A percentile compares a stretch with the other conserved stretches of the same genome.
Conservation (phyloP, 345 rosid genomes). For the Conringia planisiliqua region DNA sequence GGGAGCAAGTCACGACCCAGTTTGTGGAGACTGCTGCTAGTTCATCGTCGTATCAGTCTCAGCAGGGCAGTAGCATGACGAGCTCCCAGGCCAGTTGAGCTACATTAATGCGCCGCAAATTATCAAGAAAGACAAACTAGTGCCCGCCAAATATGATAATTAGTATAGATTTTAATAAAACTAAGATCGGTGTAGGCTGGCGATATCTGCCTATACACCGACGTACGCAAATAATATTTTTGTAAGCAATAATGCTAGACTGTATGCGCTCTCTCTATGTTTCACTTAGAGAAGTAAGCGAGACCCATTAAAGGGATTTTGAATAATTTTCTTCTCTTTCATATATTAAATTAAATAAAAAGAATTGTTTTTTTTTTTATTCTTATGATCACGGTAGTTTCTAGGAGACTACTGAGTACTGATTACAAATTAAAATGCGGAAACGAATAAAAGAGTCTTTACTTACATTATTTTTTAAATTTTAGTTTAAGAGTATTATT, state of each 20-base stretch:
- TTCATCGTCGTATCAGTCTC: not conserved
- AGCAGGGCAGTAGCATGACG: not conserved
- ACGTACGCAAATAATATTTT: not conserved
- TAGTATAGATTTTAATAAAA: slow-evolving; percentile 16
- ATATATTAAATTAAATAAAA: not conserved
- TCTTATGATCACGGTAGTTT: not conserved
- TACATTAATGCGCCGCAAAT: not conserved
- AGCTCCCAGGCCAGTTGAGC: not conserved
- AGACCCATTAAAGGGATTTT: slow-evolving; percentile 19
- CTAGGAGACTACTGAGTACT: not conserved
- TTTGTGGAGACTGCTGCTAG: slow-evolving; percentile 31
- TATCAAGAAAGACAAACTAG: slow-evolving; percentile 1
- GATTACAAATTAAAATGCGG: not conserved
- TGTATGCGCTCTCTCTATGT: slow-evolving; percentile 3
- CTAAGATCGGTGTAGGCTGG: slow-evolving; percentile 23
- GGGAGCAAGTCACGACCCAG: slow-evolving; percentile 29
- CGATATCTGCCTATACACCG: slow-evolving; percentile 6
- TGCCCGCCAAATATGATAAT: not conserved
- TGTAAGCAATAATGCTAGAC: slow-evolving; percentile 7
- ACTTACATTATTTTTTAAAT: not conserved
- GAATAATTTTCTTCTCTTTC: not conserved
- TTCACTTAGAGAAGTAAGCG: slow-evolving; percentile 11
- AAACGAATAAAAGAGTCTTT: not conserved
- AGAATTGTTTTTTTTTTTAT: not conserved
- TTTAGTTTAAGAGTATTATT: not conserved